These are phyloP conservation scores for Spergularia bocconei DNA, from an alignment of 148 eudicot genomes.

Conservation along the genomic window DNA sequence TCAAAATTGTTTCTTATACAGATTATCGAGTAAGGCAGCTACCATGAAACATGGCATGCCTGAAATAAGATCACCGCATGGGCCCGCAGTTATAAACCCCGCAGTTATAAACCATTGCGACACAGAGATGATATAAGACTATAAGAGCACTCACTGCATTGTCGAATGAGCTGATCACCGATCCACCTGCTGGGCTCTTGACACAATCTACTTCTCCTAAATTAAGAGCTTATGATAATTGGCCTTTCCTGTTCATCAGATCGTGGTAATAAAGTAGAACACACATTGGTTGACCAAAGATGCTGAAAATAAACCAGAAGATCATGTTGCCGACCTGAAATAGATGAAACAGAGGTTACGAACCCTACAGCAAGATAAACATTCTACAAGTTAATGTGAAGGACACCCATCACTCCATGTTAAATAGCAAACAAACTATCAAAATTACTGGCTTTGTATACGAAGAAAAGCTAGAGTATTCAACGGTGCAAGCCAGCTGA, in stretches of 20 bases:
- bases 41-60: not conserved
- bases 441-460: too few species aligned
- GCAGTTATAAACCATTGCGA: not conserved
- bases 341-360: not conserved
- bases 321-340: conserved; percentile 92
- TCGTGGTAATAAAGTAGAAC: conserved; percentile 93
- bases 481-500: too few species aligned
- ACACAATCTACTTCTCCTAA: not conserved
- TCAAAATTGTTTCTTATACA: conserved; percentile 22
- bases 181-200: not conserved
- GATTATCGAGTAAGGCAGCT: not conserved
- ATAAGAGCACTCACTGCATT: not conserved
- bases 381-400: not conserved
- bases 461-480: too few species aligned
- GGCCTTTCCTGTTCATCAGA: conserved; percentile 74
- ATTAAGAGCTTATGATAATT: conserved; percentile 17
- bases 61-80: conserved; percentile 10
- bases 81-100: not conserved
- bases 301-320: conserved; percentile 92
- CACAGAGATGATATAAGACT: not conserved
- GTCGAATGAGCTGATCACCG: not conserved
- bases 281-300: conserved; percentile 96
- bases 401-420: too few species aligned
- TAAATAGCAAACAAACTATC: too few species aligned
- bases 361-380: not conserved